Evolutionary conservation across 306 rosid genomes (phyloP).

Genomic region (Cicer bijugum): DNA sequence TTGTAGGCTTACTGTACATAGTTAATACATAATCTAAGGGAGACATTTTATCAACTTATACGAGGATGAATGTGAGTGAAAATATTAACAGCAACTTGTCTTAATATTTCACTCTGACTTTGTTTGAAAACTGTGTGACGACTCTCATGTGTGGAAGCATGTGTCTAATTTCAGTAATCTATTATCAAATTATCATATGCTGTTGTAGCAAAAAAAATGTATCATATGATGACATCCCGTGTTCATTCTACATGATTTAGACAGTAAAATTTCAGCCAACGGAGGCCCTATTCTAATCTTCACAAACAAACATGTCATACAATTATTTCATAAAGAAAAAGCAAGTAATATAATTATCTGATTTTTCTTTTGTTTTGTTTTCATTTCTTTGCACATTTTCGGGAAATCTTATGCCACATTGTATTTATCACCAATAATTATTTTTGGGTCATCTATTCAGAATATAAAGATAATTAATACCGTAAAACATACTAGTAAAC

Average conservation of each 20-base stretch:
- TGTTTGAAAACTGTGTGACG: neutral
- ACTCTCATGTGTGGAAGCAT: slow-evolving; percentile 31
- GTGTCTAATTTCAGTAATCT: slow-evolving; percentile 22
- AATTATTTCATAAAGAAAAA: neutral
- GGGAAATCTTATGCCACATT: slow-evolving; percentile 21
- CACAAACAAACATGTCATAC: neutral
- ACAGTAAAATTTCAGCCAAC: slow-evolving; percentile 16
- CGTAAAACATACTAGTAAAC: slow-evolving; percentile 7
- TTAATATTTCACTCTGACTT: neutral
- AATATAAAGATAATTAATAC: slow-evolving; percentile 11
- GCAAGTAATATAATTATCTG: neutral
- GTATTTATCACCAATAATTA: neutral
- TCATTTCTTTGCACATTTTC: neutral
- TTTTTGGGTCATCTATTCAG: neutral
- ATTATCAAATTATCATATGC: slow-evolving; percentile 10
- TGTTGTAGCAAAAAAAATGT: no score
- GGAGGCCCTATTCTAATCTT: slow-evolving; percentile 14
- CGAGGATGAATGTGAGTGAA: neutral
- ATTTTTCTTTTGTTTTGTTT: slow-evolving; percentile 5
- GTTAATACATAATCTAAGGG: slow-evolving; percentile 16
- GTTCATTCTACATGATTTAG: slow-evolving; percentile 26
- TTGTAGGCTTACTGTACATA: slow-evolving; percentile 6
- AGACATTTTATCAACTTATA: slow-evolving; percentile 17
- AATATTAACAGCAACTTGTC: slow-evolving; percentile 14
- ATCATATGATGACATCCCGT: neutral